Evolutionary conservation across 75 land plant species (phyloP).

Genomic region (Cupressus sempervirens): DNA sequence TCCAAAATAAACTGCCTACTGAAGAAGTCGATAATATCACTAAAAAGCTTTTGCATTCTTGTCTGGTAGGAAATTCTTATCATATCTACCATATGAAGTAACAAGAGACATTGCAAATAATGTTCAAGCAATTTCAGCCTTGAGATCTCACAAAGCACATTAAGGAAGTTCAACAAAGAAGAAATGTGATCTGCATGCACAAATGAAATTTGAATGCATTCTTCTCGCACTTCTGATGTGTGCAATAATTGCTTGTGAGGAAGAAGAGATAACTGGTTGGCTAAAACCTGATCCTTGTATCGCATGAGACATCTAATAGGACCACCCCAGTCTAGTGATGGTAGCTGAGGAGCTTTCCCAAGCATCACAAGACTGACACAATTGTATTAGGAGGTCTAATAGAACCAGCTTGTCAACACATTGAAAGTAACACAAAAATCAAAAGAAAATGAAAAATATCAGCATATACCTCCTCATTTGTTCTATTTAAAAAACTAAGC

Average conservation of each 20-base stretch:
- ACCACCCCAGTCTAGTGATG: slow-evolving; percentile 70
- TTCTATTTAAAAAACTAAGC: not conserved
- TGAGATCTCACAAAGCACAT: slow-evolving; percentile 62
- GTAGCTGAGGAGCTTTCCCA: slow-evolving; percentile 65
- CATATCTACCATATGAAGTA: slow-evolving; percentile 42
- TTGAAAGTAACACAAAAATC: not conserved
- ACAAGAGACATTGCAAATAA: slow-evolving; percentile 40
- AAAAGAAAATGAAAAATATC: not conserved
- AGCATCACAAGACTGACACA: slow-evolving; percentile 43
- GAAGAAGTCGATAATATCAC: slow-evolving; percentile 39
- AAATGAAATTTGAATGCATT: slow-evolving; percentile 54
- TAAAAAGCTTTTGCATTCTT: slow-evolving; percentile 53
- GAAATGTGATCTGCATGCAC: slow-evolving; percentile 49
- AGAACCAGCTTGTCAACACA: not conserved
- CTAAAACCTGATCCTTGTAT: slow-evolving; percentile 29
- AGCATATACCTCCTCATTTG: not conserved
- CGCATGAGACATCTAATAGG: slow-evolving; percentile 58
- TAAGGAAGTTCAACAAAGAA: slow-evolving; percentile 47
- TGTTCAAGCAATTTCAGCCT: slow-evolving; percentile 56
- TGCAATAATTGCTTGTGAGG: not conserved
- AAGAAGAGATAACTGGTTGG: not conserved
- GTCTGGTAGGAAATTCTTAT: slow-evolving; percentile 47
- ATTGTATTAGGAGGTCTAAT: slow-evolving; percentile 9
- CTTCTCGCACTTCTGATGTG: slow-evolving; percentile 29
- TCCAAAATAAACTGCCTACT: slow-evolving; percentile 14